These are phyloP conservation scores for Phytophthora foliorum DNA, from an alignment of 352 stramenopile genomes.

Conservation along the genomic window DNA sequence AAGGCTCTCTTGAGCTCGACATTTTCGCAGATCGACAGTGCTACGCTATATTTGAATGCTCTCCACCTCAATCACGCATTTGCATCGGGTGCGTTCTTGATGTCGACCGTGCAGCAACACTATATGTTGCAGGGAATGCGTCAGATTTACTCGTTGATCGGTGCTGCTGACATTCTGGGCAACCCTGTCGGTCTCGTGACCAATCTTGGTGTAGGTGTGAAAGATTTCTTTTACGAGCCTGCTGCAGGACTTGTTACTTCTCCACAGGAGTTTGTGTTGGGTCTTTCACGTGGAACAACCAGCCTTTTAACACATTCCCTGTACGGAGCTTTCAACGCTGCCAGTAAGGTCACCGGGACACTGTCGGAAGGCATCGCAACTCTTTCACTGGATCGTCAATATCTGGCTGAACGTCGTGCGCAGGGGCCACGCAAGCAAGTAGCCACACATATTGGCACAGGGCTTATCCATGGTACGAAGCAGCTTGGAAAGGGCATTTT, in stretches of 20 bases:
- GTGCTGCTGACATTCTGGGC: conserved; percentile 91
- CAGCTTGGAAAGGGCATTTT: conserved; percentile 93
- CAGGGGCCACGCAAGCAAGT: conserved; percentile 80
- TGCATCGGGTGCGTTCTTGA: conserved; percentile 71
- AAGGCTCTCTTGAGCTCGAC: conserved; percentile 45
- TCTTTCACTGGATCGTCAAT: conserved; percentile 91
- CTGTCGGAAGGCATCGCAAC: conserved; percentile 92
- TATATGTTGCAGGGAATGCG: conserved; percentile 83
- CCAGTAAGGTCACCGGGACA: conserved; percentile 94
- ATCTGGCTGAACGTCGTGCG: conserved; percentile 85
- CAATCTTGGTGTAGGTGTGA: conserved; percentile 90
- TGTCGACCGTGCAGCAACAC: conserved; percentile 83
- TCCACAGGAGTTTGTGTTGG: conserved; percentile 89
- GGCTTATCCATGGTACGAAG: conserved; percentile 89
- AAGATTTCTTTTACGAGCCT: conserved; percentile 96
- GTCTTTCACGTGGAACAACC: conserved; percentile 89
- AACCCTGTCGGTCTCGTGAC: conserved; percentile 92
- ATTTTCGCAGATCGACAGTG: conserved; percentile 72
- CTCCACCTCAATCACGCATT: conserved; percentile 88
- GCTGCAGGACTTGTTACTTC: conserved; percentile 90
- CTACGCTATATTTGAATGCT: conserved; percentile 83
- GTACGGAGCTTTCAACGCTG: conserved; percentile 94
- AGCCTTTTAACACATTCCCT: conserved; percentile 93
- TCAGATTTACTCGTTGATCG: conserved; percentile 88
- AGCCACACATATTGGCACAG: conserved; percentile 86